Evolutionary conservation across 2,329 filamentous ascomycete genomes (phyloP).

Genomic region (Fusarium proliferatum): DNA sequence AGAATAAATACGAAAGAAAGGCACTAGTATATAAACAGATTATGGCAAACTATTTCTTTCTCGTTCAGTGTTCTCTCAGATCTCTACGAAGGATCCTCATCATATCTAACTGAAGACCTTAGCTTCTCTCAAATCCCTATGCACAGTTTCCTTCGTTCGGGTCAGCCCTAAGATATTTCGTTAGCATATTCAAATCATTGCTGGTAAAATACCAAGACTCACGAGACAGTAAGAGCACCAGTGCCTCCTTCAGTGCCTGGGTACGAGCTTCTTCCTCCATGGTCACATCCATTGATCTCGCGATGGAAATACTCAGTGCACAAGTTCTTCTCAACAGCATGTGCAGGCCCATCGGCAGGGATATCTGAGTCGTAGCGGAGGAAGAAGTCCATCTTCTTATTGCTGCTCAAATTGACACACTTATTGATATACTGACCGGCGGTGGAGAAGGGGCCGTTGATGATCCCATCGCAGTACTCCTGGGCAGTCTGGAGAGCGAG

Average conservation of each 20-base stretch:
- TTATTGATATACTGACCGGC: neutral
- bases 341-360: neutral
- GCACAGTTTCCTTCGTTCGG: neutral
- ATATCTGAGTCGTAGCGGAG: neutral
- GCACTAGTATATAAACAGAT: fast-evolving
- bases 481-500: neutral
- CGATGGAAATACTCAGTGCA: neutral
- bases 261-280: neutral
- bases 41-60: neutral
- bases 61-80: no score
- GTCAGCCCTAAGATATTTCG: neutral
- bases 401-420: neutral
- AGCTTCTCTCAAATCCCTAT: neutral
- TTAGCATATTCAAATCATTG: neutral
- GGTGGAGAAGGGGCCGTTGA: neutral
- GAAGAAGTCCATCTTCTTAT: neutral
- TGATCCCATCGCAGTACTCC: neutral
- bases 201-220: neutral
- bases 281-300: neutral
- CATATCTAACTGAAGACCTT: no score
- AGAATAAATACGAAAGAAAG: neutral
- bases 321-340: neutral
- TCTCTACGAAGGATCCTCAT: no score
- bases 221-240: neutral
- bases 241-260: neutral